These are phyloP conservation scores for Candida albicans DNA, from an alignment of 1,139 yeast species.

Conservation along the genomic window DNA sequence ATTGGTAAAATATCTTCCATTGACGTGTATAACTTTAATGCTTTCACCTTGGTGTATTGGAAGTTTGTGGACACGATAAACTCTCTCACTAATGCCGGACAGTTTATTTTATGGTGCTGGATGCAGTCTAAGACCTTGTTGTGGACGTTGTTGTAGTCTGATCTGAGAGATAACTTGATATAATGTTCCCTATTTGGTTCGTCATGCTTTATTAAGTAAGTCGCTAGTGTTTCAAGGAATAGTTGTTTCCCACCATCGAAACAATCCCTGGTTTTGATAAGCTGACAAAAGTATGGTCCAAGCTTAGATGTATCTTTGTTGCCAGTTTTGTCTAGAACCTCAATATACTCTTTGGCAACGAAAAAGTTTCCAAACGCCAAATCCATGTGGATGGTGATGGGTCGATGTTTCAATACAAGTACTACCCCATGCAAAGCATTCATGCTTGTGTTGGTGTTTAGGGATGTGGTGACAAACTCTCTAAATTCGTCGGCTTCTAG, in stretches of 20 bases:
- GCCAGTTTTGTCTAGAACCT: conserved; percentile 4
- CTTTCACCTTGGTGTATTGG: conserved; percentile 42
- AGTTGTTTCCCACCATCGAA: conserved; percentile 13
- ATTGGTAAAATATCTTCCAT: conserved; percentile 1
- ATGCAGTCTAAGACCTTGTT: conserved; percentile 7
- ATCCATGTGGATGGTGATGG: not conserved
- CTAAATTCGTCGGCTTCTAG: conserved; percentile 8
- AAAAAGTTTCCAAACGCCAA: conserved; percentile 3
- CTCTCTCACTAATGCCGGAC: conserved; percentile 18
- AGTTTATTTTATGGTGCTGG: not conserved
- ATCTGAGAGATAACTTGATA: conserved; percentile 5
- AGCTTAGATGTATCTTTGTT: not conserved
- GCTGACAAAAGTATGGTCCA: conserved; percentile 2
- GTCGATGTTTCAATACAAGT: conserved; percentile 6
- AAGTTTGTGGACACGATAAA: conserved; percentile 23
- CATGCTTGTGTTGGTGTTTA: conserved; percentile 11
- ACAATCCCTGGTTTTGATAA: conserved; percentile 1
- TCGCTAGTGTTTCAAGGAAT: conserved; percentile 9
- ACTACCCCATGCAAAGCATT: conserved; percentile 12
- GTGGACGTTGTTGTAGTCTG: conserved; percentile 11
- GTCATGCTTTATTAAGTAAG: conserved; percentile 4
- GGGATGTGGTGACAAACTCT: conserved; percentile 25
- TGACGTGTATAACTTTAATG: conserved; percentile 23
- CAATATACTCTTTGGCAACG: conserved; percentile 11
- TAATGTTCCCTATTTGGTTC: conserved; percentile 1